phyloP scores from a whole-genome alignment of 2,329 filamentous ascomycete species.

The Pseudogymnoascus sp. region DNA sequence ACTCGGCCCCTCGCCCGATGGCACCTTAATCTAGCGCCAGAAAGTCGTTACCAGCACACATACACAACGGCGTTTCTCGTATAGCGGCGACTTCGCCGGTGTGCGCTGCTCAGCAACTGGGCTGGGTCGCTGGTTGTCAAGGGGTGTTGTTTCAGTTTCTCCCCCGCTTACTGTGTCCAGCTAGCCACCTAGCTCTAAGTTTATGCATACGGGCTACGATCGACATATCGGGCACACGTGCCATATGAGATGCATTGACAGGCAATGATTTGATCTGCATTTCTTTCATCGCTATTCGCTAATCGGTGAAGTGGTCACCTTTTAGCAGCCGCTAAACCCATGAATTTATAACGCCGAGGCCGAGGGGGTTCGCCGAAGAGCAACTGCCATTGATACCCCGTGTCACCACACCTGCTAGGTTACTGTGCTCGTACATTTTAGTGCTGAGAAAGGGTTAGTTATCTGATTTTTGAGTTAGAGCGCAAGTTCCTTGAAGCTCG shows the following conservation, averaged over 20 bases:
- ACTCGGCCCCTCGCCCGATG: not conserved
- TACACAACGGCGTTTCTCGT: not conserved
- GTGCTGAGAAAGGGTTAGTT: not conserved
- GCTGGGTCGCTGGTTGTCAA: not conserved
- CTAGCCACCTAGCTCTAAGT: not conserved
- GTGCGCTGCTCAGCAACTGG: not conserved
- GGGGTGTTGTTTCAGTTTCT: not conserved
- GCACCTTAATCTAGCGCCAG: not conserved
- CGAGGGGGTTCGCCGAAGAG: not conserved
- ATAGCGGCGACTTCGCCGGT: not conserved
- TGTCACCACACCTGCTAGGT: not conserved
- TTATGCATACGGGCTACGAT: not conserved
- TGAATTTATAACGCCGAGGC: not conserved
- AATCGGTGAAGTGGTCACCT: not conserved
- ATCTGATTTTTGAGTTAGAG: not conserved
- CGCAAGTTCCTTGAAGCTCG: not conserved
- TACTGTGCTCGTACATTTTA: not conserved
- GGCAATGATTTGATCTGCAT: not conserved
- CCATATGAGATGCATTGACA: not conserved
- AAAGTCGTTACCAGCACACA: not conserved
- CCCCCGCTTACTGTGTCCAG: not conserved
- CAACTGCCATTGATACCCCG: not conserved
- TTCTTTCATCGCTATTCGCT: not conserved
- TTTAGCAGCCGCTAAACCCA: not conserved
- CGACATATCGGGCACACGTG: not conserved